Conservation (phyloP, 495 filamentous ascomycete species). For the Penicillium salamii region DNA sequence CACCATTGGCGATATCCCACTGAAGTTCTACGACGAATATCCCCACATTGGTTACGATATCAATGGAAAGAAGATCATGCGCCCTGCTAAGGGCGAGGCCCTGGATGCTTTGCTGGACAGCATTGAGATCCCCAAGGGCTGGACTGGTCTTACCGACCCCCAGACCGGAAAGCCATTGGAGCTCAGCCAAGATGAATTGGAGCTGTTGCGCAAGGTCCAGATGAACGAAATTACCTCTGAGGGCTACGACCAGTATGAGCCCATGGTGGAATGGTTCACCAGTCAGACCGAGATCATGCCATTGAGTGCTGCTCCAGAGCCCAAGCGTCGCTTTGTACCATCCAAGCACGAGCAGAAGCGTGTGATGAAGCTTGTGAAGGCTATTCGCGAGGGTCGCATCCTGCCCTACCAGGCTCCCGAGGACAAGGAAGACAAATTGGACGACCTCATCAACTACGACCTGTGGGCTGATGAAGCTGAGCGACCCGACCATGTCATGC, state of each 20-base stretch:
- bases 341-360: conserved; percentile 98
- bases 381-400: conserved; percentile 91
- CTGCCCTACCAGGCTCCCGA: conserved; percentile 82
- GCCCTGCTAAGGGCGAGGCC: conserved; percentile 90
- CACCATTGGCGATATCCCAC: conserved; percentile 91
- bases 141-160: conserved; percentile 93
- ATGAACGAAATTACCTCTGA: conserved; percentile 86
- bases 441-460: conserved; percentile 76
- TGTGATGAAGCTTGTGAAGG: conserved; percentile 96
- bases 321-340: conserved; percentile 91
- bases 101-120: conserved; percentile 91
- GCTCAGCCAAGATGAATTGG: conserved; percentile 82
- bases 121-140: conserved; percentile 97
- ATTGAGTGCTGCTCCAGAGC: conserved; percentile 88
- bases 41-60: conserved; percentile 99
- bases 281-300: conserved; percentile 91
- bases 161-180: conserved; percentile 88
- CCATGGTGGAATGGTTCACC: conserved; percentile 89
- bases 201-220: conserved; percentile 83
- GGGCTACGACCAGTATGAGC: conserved; percentile 88
- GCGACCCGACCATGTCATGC: conserved; percentile 83
- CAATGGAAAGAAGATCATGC: conserved; percentile 96
- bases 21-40: conserved; percentile 94
- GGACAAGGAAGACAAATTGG: conserved; percentile 67
- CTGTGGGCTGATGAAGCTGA: conserved; percentile 91